Percentiles rank a stretch among this genome's conserved stretches.
These are phyloP conservation scores for Rhodotorula taiwanensis DNA, from an alignment of 768 basidiomycete species.

Conservation along the genomic window DNA sequence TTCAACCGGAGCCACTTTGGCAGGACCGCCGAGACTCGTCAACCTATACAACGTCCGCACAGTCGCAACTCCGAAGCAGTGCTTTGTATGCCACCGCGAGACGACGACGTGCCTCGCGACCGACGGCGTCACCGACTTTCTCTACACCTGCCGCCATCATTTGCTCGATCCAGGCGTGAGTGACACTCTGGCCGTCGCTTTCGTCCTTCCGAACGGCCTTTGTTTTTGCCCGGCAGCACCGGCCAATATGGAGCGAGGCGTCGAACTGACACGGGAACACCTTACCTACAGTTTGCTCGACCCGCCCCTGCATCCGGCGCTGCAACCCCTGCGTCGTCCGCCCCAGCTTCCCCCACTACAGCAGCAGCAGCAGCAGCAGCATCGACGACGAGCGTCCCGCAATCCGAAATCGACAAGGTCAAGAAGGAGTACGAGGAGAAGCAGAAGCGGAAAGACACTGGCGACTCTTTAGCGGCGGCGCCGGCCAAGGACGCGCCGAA, in stretches of 20 bases:
- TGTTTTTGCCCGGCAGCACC: too few relatives aligned
- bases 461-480: neutral
- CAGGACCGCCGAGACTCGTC: slow-evolving; percentile 16
- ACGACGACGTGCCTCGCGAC: slow-evolving; percentile 52
- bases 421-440: slow-evolving; percentile 45
- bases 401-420: slow-evolving; percentile 37
- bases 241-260: too few relatives aligned
- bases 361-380: too few relatives aligned
- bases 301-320: slow-evolving; percentile 40
- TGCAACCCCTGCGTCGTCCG: slow-evolving; percentile 43
- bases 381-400: too few relatives aligned
- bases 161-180: slow-evolving; percentile 73
- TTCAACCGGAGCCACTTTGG: neutral
- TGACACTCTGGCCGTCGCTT: too few relatives aligned
- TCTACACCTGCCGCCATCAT: slow-evolving; percentile 78
- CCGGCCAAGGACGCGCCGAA: neutral
- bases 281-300: slow-evolving; percentile 45
- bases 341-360: neutral
- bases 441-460: slow-evolving; percentile 34
- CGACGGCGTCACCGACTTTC: slow-evolving; percentile 69
- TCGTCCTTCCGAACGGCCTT: too few relatives aligned
- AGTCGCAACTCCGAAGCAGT: slow-evolving; percentile 16
- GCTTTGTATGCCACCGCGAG: slow-evolving; percentile 28
- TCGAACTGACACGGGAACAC: neutral
- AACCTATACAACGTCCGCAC: slow-evolving; percentile 24